Evolutionary conservation across 805 yeast species (phyloP), one percentile per base, ranked within the genome.

Genomic region (Kodamaea sagamina): DNA sequence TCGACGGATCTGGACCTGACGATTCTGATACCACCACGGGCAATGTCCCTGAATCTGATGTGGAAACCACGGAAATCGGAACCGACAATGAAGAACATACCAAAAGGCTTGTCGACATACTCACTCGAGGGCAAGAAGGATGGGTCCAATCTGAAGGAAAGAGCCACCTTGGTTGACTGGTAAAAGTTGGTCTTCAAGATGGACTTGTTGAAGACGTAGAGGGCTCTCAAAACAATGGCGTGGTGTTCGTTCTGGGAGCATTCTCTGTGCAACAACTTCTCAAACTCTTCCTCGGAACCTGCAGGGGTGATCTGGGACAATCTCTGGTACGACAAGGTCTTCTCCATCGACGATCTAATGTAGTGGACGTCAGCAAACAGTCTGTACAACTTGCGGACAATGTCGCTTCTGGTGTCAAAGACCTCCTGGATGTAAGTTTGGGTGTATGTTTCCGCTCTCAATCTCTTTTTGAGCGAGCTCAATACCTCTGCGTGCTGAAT

Each of bases 11-110:
- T 80, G 5, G 96, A 86, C 61, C 84, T 83, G 54, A 92, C 98
- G 59, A 92, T 86, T 67, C 99, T 82, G 55, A 92, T 93, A 64
- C 99, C 99, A 65, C 99, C 99, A 65, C 99, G 81, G 15, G 99
- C 96, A 60, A 92, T 89, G 66, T 92, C 98, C 64, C 97, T 82
- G 72, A 92, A 92, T 66, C 99, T 79, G 49, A 93, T 84, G 63
- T 92, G 99, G 85, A 92, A 93, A 18, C 97, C 99, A 65, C 97
- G 80, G 70, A 92, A 92, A 61, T 93, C 97, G 50, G 89, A 86
- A 49, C 99, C 99, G 50, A 93, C 96, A 46, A 90, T 86, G 53
- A 92, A 82, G 71, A 92, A 92, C 84, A 92, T 86, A 51, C 98
- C 99, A 60, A 73, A 93, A 43, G 97, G 95, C 35, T 84, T 85